Evolutionary conservation across 208 protist genomes (phyloP), one percentile per base, ranked within the genome.

Genomic region (Trypanosoma rangeli): DNA sequence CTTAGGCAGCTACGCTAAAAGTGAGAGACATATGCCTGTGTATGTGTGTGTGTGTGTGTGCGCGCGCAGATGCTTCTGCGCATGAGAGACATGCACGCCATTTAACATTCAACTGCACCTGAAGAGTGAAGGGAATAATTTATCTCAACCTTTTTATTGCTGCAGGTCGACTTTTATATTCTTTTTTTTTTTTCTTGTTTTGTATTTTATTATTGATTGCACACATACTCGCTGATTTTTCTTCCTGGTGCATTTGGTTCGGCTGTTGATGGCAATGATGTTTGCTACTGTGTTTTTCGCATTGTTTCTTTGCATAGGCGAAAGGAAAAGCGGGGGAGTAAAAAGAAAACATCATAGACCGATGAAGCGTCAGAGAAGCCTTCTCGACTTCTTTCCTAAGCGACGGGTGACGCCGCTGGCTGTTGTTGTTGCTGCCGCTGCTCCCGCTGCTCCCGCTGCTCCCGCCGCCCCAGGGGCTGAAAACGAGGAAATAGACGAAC

Each of bases 1-100:
- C 80, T 83, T 35, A 94, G 91, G 68, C 55, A 83, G 65, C 75
- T 95, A 73, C 83, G 84, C 54, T 94, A 73, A 84, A 49, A 2
- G 8, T 10, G 9, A 29, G 49, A 57, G 16, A 7, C 29, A 42
- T 18, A 24, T 53, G 7, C n/a, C 16, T 53, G 7, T 26, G 20
- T 53, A 1, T 68, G n/a, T n/a, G n/a, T n/a, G n/a, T 64, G n/a
- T 46, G 12, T 46, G 42, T 18, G 8, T 46, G 42, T 16, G 42
- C 13, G 8, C 15, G 15, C 12, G 42, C 12, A 10, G 8, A 1
- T 46, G 1, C 42, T 18, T 16, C 15, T 46, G 8, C 13, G 3
- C 15, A 18, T 5, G 15, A 46, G 42, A 46, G 42, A 46, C 42
- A 46, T 46, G 3, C 42, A 46, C 13, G 42, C 42, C 42, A 46